Conservation (phyloP, 305 asterid species). For the Withania somnifera region DNA sequence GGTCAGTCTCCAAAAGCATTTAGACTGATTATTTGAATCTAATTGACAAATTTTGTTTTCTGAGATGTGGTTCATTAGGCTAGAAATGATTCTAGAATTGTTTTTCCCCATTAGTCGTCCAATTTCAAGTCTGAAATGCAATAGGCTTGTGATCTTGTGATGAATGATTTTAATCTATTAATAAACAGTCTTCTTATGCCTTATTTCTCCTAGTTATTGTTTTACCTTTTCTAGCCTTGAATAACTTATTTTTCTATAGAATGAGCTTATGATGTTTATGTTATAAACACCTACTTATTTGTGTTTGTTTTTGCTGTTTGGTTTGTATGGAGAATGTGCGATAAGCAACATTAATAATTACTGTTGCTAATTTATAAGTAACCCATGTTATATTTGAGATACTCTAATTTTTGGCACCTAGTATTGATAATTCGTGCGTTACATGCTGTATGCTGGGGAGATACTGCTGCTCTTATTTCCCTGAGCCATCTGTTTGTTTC, state of each 20-base stretch:
- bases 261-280: background rate
- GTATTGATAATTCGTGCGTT: background rate
- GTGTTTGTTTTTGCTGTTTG: background rate
- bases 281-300: background rate
- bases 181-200: no score
- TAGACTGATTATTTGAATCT: background rate
- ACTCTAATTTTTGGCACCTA: background rate
- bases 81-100: background rate
- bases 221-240: background rate
- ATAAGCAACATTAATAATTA: no score
- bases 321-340: background rate
- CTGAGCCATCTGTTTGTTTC: background rate
- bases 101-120: background rate
- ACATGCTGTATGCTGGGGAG: background rate
- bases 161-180: no score
- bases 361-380: background rate
- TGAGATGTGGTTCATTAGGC: background rate
- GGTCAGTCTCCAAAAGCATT: background rate
- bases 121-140: background rate
- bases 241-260: background rate
- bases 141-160: background rate
- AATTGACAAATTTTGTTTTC: background rate
- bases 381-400: background rate
- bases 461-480: background rate
- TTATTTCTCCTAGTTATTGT: background rate